Percentiles rank a stretch among this genome's conserved stretches.
Conservation (phyloP, 1,284 basidiomycete genomes). For the Cystobasidium sp. region DNA sequence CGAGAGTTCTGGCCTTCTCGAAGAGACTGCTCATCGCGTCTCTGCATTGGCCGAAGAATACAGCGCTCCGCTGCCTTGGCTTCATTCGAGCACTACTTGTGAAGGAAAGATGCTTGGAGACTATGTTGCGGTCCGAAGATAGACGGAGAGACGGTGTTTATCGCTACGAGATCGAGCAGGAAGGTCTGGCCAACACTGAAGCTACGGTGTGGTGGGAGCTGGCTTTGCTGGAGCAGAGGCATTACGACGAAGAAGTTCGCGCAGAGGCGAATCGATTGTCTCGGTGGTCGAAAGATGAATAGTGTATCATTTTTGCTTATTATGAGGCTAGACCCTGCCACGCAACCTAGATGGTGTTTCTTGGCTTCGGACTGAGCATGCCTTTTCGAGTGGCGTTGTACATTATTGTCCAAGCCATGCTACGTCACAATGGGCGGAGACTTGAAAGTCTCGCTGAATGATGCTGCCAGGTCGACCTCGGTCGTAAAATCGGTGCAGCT, state of each 20-base stretch:
- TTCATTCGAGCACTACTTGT: slow-evolving; percentile 74
- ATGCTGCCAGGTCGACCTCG: neutral
- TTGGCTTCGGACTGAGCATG: neutral
- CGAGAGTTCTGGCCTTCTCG: slow-evolving; percentile 84
- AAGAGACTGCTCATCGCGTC: slow-evolving; percentile 82
- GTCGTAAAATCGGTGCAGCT: slow-evolving; percentile 17
- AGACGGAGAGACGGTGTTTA: slow-evolving; percentile 78
- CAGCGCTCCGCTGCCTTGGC: slow-evolving; percentile 69
- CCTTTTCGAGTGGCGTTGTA: neutral
- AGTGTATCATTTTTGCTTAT: neutral
- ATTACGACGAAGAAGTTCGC: slow-evolving; percentile 58
- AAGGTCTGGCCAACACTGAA: slow-evolving; percentile 66
- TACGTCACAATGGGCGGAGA: slow-evolving; percentile 12
- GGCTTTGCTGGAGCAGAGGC: slow-evolving; percentile 54
- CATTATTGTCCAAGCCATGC: too few relatives aligned
- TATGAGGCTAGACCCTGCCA: neutral
- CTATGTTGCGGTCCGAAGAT: slow-evolving; percentile 83
- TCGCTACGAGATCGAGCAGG: slow-evolving; percentile 80
- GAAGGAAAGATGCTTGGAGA: slow-evolving; percentile 79
- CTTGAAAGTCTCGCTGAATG: slow-evolving; percentile 23
- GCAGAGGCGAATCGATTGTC: slow-evolving; percentile 55
- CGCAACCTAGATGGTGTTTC: neutral
- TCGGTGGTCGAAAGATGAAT: slow-evolving; percentile 34
- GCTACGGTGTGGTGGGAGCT: slow-evolving; percentile 59
- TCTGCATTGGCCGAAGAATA: slow-evolving; percentile 75